These are phyloP conservation scores for Lodderomyces theae DNA, from an alignment of 1,139 yeast genomes.

Conservation along the genomic window DNA sequence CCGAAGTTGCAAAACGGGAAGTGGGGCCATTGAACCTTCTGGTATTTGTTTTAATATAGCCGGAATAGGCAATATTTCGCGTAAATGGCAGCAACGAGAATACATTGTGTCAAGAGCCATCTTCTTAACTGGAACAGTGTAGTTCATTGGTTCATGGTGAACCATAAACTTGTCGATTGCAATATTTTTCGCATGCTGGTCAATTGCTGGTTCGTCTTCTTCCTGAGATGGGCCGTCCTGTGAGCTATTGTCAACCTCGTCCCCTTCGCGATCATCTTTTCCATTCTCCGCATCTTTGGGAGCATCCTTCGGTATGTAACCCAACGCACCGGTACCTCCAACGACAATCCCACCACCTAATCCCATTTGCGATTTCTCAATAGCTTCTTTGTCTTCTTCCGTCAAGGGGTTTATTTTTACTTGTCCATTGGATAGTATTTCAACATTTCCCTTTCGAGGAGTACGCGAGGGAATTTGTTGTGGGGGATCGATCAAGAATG, in stretches of 20 bases:
- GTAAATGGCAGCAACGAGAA: conserved; percentile 71
- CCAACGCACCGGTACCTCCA: conserved; percentile 72
- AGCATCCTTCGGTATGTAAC: conserved; percentile 26
- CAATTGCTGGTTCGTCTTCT: conserved; percentile 43
- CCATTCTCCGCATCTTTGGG: conserved; percentile 12
- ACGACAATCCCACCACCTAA: conserved; percentile 74
- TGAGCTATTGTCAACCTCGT: conserved; percentile 14
- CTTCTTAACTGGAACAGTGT: conserved; percentile 38
- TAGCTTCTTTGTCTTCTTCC: conserved; percentile 52
- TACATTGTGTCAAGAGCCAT: conserved; percentile 63
- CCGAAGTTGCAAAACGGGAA: conserved; percentile 60
- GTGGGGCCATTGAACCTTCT: conserved; percentile 64
- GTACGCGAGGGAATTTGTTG: conserved; percentile 65
- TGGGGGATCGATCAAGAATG: conserved; percentile 71
- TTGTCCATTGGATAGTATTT: conserved; percentile 57
- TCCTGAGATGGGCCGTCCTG: conserved; percentile 17
- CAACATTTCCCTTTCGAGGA: conserved; percentile 73
- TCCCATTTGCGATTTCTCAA: conserved; percentile 46
- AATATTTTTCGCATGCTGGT: conserved; percentile 38
- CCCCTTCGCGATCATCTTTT: conserved; percentile 13
- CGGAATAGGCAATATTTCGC: conserved; percentile 74
- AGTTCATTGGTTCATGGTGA: conserved; percentile 25
- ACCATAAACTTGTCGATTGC: conserved; percentile 52
- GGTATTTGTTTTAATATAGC: conserved; percentile 75
- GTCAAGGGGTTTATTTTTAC: conserved; percentile 59